Evolutionary conservation across 169 alveolate species (phyloP).

Genomic region (Plasmodium ovale): DNA sequence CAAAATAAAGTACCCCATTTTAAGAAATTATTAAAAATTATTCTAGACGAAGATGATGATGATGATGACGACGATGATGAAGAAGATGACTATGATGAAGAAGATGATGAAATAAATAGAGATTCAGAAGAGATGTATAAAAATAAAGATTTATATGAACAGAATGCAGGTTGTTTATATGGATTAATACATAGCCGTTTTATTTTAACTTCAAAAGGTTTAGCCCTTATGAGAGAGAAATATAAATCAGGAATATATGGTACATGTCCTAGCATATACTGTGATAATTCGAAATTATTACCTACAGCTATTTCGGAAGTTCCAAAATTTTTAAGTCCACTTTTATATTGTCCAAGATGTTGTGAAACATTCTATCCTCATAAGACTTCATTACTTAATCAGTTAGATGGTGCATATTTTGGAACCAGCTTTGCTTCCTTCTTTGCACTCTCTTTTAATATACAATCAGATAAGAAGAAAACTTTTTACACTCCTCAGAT

Average conservation of each 20-base stretch:
- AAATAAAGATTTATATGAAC: slow-evolving; percentile 85
- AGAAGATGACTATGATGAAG: slow-evolving; percentile 82
- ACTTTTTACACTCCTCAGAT: slow-evolving; percentile 65
- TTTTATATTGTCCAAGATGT: slow-evolving; percentile 94
- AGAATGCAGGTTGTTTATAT: slow-evolving; percentile 91
- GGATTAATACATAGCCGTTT: slow-evolving; percentile 94
- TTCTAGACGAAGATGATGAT: slow-evolving; percentile 89
- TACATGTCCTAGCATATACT: slow-evolving; percentile 90
- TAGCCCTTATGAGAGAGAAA: slow-evolving; percentile 92
- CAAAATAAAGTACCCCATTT: slow-evolving; percentile 88
- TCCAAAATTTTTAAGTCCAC: slow-evolving; percentile 90
- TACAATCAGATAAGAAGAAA: slow-evolving; percentile 56
- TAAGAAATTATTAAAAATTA: slow-evolving; percentile 90
- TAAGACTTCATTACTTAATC: slow-evolving; percentile 82
- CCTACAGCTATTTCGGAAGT: slow-evolving; percentile 94
- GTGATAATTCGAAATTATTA: slow-evolving; percentile 89
- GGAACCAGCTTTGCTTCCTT: slow-evolving; percentile 94
- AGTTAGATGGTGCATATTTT: slow-evolving; percentile 94
- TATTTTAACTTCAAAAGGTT: slow-evolving; percentile 91
- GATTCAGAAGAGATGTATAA: slow-evolving; percentile 78
- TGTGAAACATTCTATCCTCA: slow-evolving; percentile 89
- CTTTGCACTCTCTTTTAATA: slow-evolving; percentile 80
- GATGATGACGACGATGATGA: slow-evolving; percentile 87
- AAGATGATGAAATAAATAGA: slow-evolving; percentile 77
- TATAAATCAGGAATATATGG: slow-evolving; percentile 91